Base-by-base conservation (phyloP, 352 stramenopile genomes). In the Phytopythium vexans region DNA sequence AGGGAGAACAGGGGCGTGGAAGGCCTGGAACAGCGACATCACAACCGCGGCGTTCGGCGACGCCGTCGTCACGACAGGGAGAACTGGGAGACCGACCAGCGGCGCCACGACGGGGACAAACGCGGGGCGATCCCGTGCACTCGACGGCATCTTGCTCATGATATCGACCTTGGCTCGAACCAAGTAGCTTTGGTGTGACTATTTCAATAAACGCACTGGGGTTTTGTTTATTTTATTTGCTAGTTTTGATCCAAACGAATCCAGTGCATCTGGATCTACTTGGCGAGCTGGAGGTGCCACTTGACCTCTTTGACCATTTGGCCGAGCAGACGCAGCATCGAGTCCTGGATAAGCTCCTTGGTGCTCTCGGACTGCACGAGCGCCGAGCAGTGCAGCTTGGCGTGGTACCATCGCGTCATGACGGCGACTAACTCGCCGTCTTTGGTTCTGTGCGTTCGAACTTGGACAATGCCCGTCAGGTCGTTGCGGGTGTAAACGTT, bases 401-500 rank as follows among this genome's bases (percentile, higher is more conserved):
- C 21, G 39, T 48, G 40, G 27, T 55, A 55, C 38, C 39, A 55
- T 1, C 49, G 37, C 38, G 49, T 49, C 11, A 55, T 34, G 12
- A 40, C 41, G 33, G 48, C 49, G 14, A 46, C 39, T 7, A 31
- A 6, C 49, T 37, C 10, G 4, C 31, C 31, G 7, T 16, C 38
- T 10, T 54, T 31, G 10, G n/a, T 9, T 8, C 14, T 36, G 11
- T 47, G 52, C 16, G n/a, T 41, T 32, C 21, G 34, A 34, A 58
- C n/a, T 15, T 4, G n/a, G 7, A 49, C 41, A 4, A 41, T 37
- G 15, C 36, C 41, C 5, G 41, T 41, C 11, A 56, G 5, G 32
- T 61, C 54, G 12, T 49, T 44, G 1, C 56, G 62, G n/a, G 65
- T 31, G 8, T 53, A 50, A 1, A 51, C n/a, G 4, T 43, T n/a